Evolutionary conservation across 225 moss, liverwort and hornwort species (phyloP).

Genomic region (Marchantia polymorpha): DNA sequence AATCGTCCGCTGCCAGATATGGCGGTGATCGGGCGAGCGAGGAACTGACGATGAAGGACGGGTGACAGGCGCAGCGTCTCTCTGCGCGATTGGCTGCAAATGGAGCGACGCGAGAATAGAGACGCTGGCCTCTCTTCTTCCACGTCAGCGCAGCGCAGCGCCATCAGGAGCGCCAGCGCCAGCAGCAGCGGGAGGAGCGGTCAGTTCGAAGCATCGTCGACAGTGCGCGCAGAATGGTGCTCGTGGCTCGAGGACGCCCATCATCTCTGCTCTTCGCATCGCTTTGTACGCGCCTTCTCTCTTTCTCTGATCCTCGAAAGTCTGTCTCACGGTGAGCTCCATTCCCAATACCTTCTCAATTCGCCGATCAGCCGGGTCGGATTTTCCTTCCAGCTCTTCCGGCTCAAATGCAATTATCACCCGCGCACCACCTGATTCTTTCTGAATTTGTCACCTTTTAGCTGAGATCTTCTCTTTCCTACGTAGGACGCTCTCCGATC

Average conservation of each 20-base stretch:
- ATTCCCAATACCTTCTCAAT: background rate
- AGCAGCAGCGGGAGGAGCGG: too few relatives aligned
- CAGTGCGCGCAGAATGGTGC: background rate
- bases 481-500: too few relatives aligned
- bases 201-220: background rate
- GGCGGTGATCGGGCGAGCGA: too few relatives aligned
- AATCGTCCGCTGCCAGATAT: too few relatives aligned
- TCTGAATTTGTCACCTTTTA: too few relatives aligned
- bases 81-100: background rate
- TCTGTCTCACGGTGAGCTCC: background rate
- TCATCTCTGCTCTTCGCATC: background rate
- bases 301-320: background rate
- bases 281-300: constrained; percentile 1
- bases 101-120: background rate
- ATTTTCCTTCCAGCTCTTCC: background rate
- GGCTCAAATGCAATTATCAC: background rate
- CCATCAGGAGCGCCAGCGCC: too few relatives aligned
- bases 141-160: background rate
- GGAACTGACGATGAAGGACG: too few relatives aligned
- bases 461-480: too few relatives aligned
- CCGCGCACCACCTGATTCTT: background rate
- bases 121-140: background rate
- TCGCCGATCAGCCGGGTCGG: background rate
- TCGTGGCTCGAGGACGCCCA: background rate
- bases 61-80: background rate